Evolutionary conservation across 116 monocot genomes (phyloP).

Genomic region (Dioscorea cayenensis): DNA sequence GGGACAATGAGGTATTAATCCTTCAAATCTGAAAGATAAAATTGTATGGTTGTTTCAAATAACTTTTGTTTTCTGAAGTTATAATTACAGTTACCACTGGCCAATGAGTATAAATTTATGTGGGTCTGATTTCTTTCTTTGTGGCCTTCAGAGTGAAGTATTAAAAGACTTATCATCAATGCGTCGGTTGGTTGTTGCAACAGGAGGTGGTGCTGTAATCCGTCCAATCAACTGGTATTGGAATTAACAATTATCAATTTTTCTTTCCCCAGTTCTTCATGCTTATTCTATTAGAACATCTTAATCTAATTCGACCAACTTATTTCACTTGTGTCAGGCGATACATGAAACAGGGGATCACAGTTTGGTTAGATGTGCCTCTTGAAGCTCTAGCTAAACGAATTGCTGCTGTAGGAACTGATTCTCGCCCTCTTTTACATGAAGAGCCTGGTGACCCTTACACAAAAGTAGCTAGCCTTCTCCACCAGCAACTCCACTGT

Average conservation of each 20-base stretch:
- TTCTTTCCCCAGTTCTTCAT: not conserved
- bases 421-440: slow-evolving; percentile 88
- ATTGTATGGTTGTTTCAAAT: not conserved
- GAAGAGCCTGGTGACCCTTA: slow-evolving; percentile 84
- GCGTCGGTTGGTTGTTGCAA: slow-evolving; percentile 40
- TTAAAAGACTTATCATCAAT: slow-evolving; percentile 33
- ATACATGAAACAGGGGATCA: slow-evolving; percentile 80
- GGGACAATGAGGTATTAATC: slow-evolving; percentile 68
- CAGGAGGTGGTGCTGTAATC: slow-evolving; percentile 45
- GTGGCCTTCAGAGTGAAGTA: slow-evolving; percentile 22
- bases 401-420: slow-evolving; percentile 89
- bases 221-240: slow-evolving; percentile 37
- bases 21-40: not conserved
- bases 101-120: not conserved
- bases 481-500: not conserved
- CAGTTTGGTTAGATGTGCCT: slow-evolving; percentile 92
- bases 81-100: too few relatives aligned
- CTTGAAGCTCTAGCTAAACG: slow-evolving; percentile 86
- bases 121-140: not conserved
- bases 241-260: not conserved
- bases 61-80: too few relatives aligned
- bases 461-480: slow-evolving; percentile 42
- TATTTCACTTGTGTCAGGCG: slow-evolving; percentile 44
- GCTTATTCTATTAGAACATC: not conserved
- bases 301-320: slow-evolving; percentile 1